Conservation (phyloP, 2,329 filamentous ascomycete genomes). For the Aureobasidium sp. region DNA sequence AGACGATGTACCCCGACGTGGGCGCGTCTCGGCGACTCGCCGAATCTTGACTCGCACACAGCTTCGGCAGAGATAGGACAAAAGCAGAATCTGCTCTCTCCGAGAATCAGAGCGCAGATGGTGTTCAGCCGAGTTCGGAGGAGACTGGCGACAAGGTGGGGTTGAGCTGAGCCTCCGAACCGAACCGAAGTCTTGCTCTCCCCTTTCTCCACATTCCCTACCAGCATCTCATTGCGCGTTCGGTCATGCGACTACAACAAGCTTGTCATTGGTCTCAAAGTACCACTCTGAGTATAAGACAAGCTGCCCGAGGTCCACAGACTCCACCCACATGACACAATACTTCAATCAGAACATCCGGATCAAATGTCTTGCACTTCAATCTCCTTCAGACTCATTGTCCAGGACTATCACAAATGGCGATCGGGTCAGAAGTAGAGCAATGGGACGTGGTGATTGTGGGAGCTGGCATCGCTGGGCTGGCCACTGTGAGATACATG, state of each 20-base stretch:
- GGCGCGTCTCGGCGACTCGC: no score
- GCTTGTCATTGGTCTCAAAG: background rate
- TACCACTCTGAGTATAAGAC: constrained; percentile 3
- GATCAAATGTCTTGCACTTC: constrained; percentile 15
- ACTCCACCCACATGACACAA: background rate
- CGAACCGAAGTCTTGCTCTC: background rate
- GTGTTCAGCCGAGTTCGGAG: background rate
- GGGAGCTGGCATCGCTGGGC: constrained; percentile 22
- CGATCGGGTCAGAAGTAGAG: constrained; percentile 16
- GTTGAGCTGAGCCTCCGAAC: no score
- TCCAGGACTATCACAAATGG: constrained; percentile 14
- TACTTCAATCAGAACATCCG: background rate
- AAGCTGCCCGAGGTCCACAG: background rate
- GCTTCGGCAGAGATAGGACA: no score
- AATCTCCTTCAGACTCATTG: constrained; percentile 13
- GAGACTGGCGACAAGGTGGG: background rate
- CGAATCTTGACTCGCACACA: no score
- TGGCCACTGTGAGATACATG: constrained; percentile 18
- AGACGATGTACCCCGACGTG: no score
- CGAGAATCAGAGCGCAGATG: background rate
- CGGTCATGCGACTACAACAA: constrained; percentile 4
- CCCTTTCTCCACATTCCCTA: background rate
- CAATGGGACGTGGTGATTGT: constrained; percentile 19
- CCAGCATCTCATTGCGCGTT: background rate
- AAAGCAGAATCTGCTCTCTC: no score